A percentile compares a stretch with the other conserved stretches of the same genome.
These are phyloP conservation scores for Canavalia ensiformis DNA, from an alignment of 306 rosid genomes.

Conservation along the genomic window DNA sequence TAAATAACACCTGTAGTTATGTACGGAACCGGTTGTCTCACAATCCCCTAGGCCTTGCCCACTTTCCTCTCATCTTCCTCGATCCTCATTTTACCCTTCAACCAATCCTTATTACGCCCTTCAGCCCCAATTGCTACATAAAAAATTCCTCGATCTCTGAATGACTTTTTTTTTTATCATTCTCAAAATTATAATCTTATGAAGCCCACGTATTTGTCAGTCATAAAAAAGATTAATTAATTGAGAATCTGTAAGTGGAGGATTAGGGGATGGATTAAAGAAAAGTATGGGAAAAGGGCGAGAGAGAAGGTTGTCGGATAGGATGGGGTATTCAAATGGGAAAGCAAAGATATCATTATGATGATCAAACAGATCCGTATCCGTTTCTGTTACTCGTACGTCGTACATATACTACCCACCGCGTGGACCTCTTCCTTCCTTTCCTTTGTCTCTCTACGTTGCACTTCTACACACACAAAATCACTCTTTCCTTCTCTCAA, in stretches of 20 bases:
- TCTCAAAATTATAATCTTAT: not conserved
- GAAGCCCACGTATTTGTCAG: constrained; percentile 51
- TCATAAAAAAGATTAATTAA: not conserved
- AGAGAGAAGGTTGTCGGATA: constrained; percentile 50
- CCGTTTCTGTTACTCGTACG: constrained; percentile 68
- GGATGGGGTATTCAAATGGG: constrained; percentile 38
- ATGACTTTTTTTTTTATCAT: not conserved
- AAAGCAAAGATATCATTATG: constrained; percentile 43
- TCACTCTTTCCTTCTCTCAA: not conserved
- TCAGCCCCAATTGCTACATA: not conserved
- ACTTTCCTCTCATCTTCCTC: constrained; percentile 59
- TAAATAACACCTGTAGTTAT: constrained; percentile 32
- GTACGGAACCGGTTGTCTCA: constrained; percentile 61
- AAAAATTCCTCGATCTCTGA: not conserved
- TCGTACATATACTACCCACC: constrained; percentile 57
- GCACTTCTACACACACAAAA: not conserved
- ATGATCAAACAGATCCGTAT: constrained; percentile 53
- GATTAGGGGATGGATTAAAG: constrained; percentile 45
- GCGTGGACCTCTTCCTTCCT: constrained; percentile 35
- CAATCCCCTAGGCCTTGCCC: constrained; percentile 13
- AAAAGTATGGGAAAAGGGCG: constrained; percentile 46
- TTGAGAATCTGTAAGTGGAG: constrained; percentile 18
- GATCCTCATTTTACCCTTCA: not conserved
- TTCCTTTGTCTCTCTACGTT: not conserved
- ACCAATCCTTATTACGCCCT: not conserved